Evolutionary conservation across 2,329 filamentous ascomycete genomes (phyloP).

Genomic region (Hansfordia pulvinata): DNA sequence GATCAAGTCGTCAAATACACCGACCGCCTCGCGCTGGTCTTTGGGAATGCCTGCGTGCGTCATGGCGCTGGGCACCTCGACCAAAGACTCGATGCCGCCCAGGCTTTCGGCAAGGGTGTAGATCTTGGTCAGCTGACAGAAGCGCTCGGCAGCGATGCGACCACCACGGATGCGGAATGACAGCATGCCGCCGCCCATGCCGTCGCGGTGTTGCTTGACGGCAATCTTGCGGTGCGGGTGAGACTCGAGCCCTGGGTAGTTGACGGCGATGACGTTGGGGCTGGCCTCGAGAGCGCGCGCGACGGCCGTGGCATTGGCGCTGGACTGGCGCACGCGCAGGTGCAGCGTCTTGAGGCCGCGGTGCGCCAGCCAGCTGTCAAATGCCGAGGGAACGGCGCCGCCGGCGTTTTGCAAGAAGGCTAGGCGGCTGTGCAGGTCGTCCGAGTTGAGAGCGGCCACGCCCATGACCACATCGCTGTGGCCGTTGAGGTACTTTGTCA

Average conservation of each 20-base stretch:
- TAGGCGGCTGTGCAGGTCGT: conserved; percentile 62
- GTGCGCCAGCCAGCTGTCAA: conserved; percentile 97
- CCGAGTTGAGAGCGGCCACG: conserved; percentile 85
- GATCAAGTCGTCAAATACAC: conserved; percentile 90
- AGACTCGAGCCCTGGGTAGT: conserved; percentile 84
- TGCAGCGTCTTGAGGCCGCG: conserved; percentile 94
- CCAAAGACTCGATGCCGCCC: conserved; percentile 82
- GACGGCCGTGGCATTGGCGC: conserved; percentile 65
- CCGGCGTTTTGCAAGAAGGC: conserved; percentile 95
- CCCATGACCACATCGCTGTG: conserved; percentile 97
- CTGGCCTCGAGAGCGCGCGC: conserved; percentile 67
- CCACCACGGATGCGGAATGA: conserved; percentile 90
- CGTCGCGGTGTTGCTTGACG: conserved; percentile 81
- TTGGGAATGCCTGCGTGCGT: conserved; percentile 91
- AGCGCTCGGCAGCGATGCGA: conserved; percentile 71
- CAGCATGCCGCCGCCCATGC: conserved; percentile 93
- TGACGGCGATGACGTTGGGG: conserved; percentile 74
- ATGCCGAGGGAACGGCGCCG: conserved; percentile 84
- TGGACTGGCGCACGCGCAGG: conserved; percentile 76
- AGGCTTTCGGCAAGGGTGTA: conserved; percentile 90
- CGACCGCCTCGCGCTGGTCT: conserved; percentile 80
- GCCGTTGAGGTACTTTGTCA: conserved; percentile 99
- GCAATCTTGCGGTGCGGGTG: conserved; percentile 81
- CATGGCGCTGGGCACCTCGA: conserved; percentile 91
- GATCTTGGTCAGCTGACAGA: conserved; percentile 80